Evolutionary conservation across 1,284 basidiomycete species (phyloP).

Genomic region (Rugosomyces carneus): DNA sequence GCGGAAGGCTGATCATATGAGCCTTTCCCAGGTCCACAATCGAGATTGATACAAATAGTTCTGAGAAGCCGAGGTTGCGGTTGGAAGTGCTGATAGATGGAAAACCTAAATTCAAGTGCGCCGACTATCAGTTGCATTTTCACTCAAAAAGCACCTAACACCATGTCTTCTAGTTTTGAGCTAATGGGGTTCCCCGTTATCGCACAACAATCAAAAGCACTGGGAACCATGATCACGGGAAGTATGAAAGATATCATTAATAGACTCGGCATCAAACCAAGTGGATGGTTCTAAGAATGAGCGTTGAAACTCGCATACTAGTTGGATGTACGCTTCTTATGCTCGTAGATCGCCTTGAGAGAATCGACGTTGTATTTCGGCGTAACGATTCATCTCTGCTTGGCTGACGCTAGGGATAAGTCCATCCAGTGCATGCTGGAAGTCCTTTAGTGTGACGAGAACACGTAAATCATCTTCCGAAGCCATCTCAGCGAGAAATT

Average conservation of each 20-base stretch:
- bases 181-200: constrained; percentile 45
- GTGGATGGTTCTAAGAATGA: constrained; percentile 43
- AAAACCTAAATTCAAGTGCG: constrained; percentile 50
- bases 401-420: constrained; percentile 87
- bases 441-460: constrained; percentile 70
- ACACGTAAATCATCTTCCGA: constrained; percentile 69
- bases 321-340: neutral
- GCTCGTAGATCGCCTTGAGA: constrained; percentile 26
- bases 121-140: constrained; percentile 8
- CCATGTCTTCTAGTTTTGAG: constrained; percentile 32
- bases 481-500: constrained; percentile 88
- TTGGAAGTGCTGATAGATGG: constrained; percentile 66
- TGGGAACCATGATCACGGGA: constrained; percentile 42
- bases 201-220: constrained; percentile 36
- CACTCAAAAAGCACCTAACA: neutral
- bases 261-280: constrained; percentile 47
- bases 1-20: neutral
- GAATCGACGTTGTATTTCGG: constrained; percentile 68
- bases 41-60: constrained; percentile 66
- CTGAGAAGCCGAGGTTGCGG: constrained; percentile 46
- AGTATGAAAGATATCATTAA: constrained; percentile 50
- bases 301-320: neutral
- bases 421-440: constrained; percentile 67
- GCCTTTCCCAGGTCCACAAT: constrained; percentile 50
- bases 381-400: constrained; percentile 88